Evolutionary conservation across 768 basidiomycete genomes (phyloP).

Genomic region (Neoboletus magnificus): DNA sequence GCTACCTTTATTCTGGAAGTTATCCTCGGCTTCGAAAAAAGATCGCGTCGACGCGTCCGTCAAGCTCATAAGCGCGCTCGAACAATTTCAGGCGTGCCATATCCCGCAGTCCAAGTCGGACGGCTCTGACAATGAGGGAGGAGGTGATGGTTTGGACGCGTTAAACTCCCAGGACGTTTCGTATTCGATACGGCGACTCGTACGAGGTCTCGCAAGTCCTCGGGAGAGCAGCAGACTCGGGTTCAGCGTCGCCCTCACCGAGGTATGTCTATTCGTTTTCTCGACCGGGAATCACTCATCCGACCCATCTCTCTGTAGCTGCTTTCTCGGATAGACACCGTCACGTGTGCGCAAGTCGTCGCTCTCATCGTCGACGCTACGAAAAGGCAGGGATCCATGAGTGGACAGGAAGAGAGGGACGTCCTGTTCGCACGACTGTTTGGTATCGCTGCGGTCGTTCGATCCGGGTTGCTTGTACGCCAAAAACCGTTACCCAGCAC

Average conservation of each 20-base stretch:
- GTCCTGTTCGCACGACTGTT: slow-evolving; percentile 89
- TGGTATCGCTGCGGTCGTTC: slow-evolving; percentile 80
- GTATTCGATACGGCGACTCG: slow-evolving; percentile 84
- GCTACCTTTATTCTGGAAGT: slow-evolving; percentile 90
- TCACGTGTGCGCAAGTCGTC: slow-evolving; percentile 75
- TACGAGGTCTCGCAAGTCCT: slow-evolving; percentile 87
- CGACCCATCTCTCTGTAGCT: slow-evolving; percentile 47
- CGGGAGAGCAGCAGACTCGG: slow-evolving; percentile 92
- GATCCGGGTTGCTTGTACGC: slow-evolving; percentile 78
- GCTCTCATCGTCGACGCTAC: slow-evolving; percentile 71
- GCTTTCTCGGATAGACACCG: slow-evolving; percentile 69
- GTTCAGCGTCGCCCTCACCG: slow-evolving; percentile 93
- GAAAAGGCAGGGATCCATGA: slow-evolving; percentile 71
- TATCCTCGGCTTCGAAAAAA: slow-evolving; percentile 77
- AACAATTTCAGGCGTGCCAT: slow-evolving; percentile 78
- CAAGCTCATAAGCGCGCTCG: slow-evolving; percentile 74
- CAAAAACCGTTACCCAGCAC: slow-evolving; percentile 50
- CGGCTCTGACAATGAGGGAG: slow-evolving; percentile 41
- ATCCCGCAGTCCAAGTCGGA: slow-evolving; percentile 44
- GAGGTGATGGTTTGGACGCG: slow-evolving; percentile 50
- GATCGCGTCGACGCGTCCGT: slow-evolving; percentile 83
- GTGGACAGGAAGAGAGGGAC: slow-evolving; percentile 91
- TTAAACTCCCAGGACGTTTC: slow-evolving; percentile 88
- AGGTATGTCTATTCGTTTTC: slow-evolving; percentile 51
- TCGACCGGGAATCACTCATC: background rate